Percentiles rank a stretch among this genome's conserved stretches.
Conservation (phyloP, 2,329 filamentous ascomycete species). For the Thermoascus crustaceus region DNA sequence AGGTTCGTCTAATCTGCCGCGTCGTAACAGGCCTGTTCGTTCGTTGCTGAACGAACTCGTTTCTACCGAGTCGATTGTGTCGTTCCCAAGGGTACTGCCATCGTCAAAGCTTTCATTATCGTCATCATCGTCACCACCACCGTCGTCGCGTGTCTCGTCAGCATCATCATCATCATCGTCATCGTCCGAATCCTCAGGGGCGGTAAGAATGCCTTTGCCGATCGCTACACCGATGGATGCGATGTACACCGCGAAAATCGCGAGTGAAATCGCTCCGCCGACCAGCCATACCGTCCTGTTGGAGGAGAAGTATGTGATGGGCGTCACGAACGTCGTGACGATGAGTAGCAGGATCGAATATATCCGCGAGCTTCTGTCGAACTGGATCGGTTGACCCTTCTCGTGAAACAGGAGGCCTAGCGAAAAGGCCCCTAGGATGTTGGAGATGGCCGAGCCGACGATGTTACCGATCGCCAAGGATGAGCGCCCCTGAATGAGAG, state of each 20-base stretch:
- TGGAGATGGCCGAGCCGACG: slow-evolving; percentile 47
- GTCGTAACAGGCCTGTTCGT: too few species aligned
- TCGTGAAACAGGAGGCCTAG: slow-evolving; percentile 42
- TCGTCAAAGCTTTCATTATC: too few species aligned
- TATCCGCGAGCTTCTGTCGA: slow-evolving; percentile 43
- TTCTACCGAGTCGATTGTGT: too few species aligned
- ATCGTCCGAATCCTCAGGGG: slow-evolving; percentile 37
- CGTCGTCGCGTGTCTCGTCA: too few species aligned
- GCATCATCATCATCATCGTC: slow-evolving; percentile 32
- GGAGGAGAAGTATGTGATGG: too few species aligned
- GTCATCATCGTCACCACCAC: slow-evolving; percentile 18
- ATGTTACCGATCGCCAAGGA: slow-evolving; percentile 48
- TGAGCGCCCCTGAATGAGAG: slow-evolving; percentile 38
- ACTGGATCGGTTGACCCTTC: slow-evolving; percentile 23
- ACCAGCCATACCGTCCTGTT: too few species aligned
- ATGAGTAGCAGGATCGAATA: slow-evolving; percentile 39
- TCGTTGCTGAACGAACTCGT: too few species aligned
- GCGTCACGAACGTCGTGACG: slow-evolving; percentile 33
- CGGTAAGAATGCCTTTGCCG: slow-evolving; percentile 33
- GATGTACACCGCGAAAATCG: slow-evolving; percentile 39
- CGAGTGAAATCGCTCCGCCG: slow-evolving; percentile 36
- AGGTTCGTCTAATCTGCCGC: too few species aligned
- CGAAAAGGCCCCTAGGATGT: slow-evolving; percentile 49
- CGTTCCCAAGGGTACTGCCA: too few species aligned
- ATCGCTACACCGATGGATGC: slow-evolving; percentile 39